Percentiles rank a stretch among this genome's conserved stretches.
phyloP scores from a whole-genome alignment of 148 eudicot species.

The Silene latifolia region DNA sequence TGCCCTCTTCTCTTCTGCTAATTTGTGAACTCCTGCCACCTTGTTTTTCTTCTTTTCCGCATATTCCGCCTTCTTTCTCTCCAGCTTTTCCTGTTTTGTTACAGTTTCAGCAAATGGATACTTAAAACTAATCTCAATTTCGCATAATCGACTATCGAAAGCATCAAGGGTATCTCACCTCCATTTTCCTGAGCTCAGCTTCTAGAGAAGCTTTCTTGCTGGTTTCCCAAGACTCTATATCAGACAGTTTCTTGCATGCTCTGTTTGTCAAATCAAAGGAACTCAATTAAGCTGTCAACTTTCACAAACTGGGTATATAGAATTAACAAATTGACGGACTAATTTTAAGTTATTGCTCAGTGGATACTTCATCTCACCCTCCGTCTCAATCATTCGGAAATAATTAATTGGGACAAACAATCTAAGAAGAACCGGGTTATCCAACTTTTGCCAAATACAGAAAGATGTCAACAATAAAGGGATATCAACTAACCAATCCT shows the following conservation, averaged over 20 bases:
- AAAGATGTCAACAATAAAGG: not conserved
- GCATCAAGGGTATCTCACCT: conserved; percentile 38
- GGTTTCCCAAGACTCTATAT: conserved; percentile 59
- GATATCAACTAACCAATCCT: not conserved
- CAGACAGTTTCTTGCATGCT: conserved; percentile 56
- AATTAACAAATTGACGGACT: too few species aligned
- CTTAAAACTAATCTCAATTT: too few species aligned
- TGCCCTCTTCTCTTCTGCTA: conserved; percentile 66
- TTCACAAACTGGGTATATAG: not conserved
- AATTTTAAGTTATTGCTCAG: too few species aligned
- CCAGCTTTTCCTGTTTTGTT: conserved; percentile 45
- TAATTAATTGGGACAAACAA: too few species aligned
- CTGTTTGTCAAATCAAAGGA: conserved; percentile 28
- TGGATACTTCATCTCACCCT: too few species aligned
- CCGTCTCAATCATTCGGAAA: too few species aligned
- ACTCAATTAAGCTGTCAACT: not conserved
- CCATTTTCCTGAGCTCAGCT: conserved; percentile 48
- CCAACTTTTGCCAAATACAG: not conserved
- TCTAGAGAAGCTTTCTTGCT: conserved; percentile 53
- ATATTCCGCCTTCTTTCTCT: conserved; percentile 57
- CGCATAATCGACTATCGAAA: too few species aligned
- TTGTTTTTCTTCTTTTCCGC: conserved; percentile 59
- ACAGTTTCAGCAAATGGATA: not conserved
- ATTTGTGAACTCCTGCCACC: conserved; percentile 47
- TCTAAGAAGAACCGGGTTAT: too few species aligned